Evolutionary conservation across 23 red algal genomes (phyloP).

Genomic region (Gracilaria caudata): DNA sequence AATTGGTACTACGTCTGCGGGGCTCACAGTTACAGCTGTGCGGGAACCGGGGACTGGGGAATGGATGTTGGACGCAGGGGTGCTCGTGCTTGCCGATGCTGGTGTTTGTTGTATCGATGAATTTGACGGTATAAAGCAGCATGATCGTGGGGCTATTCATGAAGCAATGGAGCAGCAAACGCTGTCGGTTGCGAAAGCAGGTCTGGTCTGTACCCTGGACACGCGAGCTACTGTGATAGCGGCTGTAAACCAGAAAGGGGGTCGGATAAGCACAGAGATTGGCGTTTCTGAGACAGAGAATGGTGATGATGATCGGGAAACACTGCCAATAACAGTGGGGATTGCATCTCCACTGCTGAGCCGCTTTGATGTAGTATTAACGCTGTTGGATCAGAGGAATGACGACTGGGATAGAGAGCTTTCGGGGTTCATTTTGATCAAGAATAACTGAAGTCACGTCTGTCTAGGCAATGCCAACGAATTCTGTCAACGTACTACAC

Average conservation of each 20-base stretch:
- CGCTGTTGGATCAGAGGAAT: slow-evolving; percentile 85
- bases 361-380: slow-evolving; percentile 95
- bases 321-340: slow-evolving; percentile 79
- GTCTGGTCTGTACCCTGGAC: slow-evolving; percentile 92
- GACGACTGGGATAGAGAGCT: slow-evolving; percentile 90
- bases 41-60: slow-evolving; percentile 90
- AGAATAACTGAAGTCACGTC: slow-evolving; percentile 67
- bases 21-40: slow-evolving; percentile 95
- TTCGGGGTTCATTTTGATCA: slow-evolving; percentile 87
- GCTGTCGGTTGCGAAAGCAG: slow-evolving; percentile 96
- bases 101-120: slow-evolving; percentile 99
- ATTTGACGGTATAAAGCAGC: slow-evolving; percentile 88
- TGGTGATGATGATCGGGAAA: slow-evolving; percentile 28
- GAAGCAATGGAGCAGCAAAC: slow-evolving; percentile 99
- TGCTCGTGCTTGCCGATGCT: slow-evolving; percentile 94
- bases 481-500: slow-evolving; percentile 89
- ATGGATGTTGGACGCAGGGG: slow-evolving; percentile 97
- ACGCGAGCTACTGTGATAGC: slow-evolving; percentile 92
- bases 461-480: slow-evolving; percentile 61
- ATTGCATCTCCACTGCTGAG: slow-evolving; percentile 93
- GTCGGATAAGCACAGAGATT: slow-evolving; percentile 70
- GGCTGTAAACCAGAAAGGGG: slow-evolving; percentile 88
- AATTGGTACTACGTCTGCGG: slow-evolving; percentile 88
- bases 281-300: slow-evolving; percentile 46
- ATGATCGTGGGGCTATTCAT: slow-evolving; percentile 95